Base-by-base conservation (phyloP, 305 asterid species). In the Andrographis paniculata region DNA sequence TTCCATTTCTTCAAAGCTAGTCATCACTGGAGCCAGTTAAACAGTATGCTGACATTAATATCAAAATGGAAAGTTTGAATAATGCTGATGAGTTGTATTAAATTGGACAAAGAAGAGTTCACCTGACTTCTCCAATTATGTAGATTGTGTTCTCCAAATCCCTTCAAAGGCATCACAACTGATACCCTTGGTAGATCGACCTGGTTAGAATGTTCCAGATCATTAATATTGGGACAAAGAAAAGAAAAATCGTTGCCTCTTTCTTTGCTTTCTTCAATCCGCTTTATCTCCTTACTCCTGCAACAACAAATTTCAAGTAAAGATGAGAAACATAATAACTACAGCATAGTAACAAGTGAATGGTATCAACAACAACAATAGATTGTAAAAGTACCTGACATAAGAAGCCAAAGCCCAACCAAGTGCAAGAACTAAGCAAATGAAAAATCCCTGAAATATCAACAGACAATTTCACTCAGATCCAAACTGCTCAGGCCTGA, bases 101-200 rank as follows among this genome's bases (percentile, higher is more conserved):
- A 6, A 5, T 5, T 5, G 14, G 4, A 6, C 14, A 33, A 48
- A 17, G 30, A 24, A 59, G 42, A 52, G 13, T 55, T 73, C 55
- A 91, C 99, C 99, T 91, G 99, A 59, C 76, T 73, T 68, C 93
- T 83, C 99, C 96, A 92, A 69, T 92, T 92, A 65, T 84, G 96
- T 17, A 91, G 75, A 74, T 91, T 91, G 72, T 91, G 96, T 65
- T 91, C 99, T 59, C 99, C 96, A 45, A 79, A 91, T 22, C 99
- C 99, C 76, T 91, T 91, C 65, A 91, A 64, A 49, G 99, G 99
- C 99, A 91, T 80, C 58, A 91, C 91, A 45, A 91, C 94, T 53
- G 99, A 59, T 55, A 91, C 95, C 62, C 72, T 79, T 23, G 99
- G 99, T 76, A 91, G 74, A 19, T 65, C 68, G 69, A 60, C 71